These are phyloP conservation scores for Cladophialophora yegresii DNA, from an alignment of 2,329 filamentous ascomycete genomes.

Conservation along the genomic window DNA sequence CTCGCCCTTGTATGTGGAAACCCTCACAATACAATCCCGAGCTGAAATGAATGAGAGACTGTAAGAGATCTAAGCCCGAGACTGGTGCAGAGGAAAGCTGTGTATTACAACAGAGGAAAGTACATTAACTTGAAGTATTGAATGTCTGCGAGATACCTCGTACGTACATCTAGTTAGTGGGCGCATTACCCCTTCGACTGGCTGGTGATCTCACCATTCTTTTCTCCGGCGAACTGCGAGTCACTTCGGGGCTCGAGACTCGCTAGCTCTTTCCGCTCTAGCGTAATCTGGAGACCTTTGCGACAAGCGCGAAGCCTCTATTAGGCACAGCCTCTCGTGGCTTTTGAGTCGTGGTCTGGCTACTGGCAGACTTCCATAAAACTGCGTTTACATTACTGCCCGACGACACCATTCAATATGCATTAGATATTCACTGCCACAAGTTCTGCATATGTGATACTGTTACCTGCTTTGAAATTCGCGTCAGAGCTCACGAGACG, in stretches of 20 bases:
- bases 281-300: conserved; percentile 9
- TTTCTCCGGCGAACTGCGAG: not conserved
- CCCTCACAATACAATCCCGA: not conserved
- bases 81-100: not conserved
- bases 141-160: not conserved
- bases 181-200: not conserved
- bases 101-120: not conserved
- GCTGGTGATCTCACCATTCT: conserved; percentile 3
- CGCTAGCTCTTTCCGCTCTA: conserved; percentile 12
- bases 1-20: not conserved
- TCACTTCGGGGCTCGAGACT: not conserved
- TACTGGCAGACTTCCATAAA: not conserved
- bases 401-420: not conserved
- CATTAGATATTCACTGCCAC: not conserved
- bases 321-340: conserved; percentile 5
- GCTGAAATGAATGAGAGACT: not conserved
- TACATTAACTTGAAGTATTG: not conserved
- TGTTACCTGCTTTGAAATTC: not conserved
- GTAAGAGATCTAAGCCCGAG: not conserved
- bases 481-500: not conserved
- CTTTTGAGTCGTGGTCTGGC: conserved; percentile 1
- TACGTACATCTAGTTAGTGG: not conserved
- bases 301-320: conserved; percentile 4
- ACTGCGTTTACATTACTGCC: not conserved
- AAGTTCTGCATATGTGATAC: conserved; percentile 4